phyloP scores from a whole-genome alignment of 2,329 filamentous ascomycete genomes.

The Fusarium sp. region DNA sequence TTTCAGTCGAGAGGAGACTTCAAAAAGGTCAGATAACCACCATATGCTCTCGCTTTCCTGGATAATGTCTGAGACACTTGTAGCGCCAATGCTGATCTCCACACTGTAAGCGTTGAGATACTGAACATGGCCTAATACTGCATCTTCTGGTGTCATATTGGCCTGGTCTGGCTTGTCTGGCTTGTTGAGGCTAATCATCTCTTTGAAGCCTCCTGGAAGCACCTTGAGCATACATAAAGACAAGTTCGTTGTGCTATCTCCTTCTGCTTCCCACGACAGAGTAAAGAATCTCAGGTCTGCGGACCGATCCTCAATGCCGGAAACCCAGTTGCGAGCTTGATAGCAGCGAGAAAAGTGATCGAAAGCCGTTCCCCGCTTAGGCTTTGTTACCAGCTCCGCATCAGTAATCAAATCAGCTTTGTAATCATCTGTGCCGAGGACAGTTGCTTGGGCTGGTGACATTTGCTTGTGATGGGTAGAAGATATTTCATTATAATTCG shows the following conservation, averaged over 20 bases:
- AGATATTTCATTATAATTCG: neutral
- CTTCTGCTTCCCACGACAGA: neutral
- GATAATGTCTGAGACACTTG: neutral
- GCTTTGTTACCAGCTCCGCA: neutral
- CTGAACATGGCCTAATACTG: neutral
- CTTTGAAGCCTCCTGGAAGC: neutral
- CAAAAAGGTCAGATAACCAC: neutral
- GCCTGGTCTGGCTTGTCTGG: neutral
- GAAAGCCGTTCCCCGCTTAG: neutral
- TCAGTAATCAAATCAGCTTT: neutral
- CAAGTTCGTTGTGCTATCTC: neutral
- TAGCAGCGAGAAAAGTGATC: neutral
- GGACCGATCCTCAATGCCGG: neutral
- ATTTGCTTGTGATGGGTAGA: neutral
- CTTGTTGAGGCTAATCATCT: neutral
- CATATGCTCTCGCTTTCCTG: neutral
- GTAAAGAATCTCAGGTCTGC: neutral
- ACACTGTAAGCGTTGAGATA: neutral
- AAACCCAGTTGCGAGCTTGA: neutral
- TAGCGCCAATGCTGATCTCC: neutral
- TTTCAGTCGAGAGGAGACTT: neutral
- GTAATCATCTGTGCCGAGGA: neutral
- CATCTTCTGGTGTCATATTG: neutral
- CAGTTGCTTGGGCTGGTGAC: neutral
- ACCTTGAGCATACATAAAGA: neutral